Conservation (phyloP, 345 rosid genomes). For the Cardamine resedifolia region DNA sequence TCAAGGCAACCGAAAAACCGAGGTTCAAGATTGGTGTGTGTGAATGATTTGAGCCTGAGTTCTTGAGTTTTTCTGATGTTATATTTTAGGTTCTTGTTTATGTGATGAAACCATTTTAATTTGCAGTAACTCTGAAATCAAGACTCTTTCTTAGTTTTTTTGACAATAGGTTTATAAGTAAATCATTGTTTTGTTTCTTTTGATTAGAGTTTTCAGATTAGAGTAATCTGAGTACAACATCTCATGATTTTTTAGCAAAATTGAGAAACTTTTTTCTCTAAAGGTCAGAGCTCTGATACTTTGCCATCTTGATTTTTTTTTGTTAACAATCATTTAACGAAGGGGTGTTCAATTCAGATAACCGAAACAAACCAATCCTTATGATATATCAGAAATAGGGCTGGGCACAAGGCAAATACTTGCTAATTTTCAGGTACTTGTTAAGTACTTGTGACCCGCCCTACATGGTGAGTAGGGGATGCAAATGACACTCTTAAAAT, state of each 20-base stretch:
- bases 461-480: too few relatives aligned
- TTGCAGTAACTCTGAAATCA: neutral
- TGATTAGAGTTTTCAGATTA: neutral
- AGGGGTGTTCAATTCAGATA: neutral
- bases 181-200: neutral
- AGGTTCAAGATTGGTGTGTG: neutral
- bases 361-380: constrained; percentile 9
- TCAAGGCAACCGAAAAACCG: neutral
- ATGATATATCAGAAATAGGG: too few relatives aligned
- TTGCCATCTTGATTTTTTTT: neutral
- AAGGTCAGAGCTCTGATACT: neutral
- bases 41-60: neutral
- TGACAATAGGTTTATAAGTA: neutral
- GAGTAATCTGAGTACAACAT: neutral
- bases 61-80: neutral
- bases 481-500: too few relatives aligned
- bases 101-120: neutral
- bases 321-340: neutral
- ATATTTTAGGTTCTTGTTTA: neutral
- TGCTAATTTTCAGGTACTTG: too few relatives aligned
- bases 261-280: neutral
- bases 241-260: neutral
- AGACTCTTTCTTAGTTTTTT: neutral
- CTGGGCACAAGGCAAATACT: too few relatives aligned
- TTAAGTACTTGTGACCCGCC: too few relatives aligned